Percentiles rank a stretch among this genome's conserved stretches.
These are phyloP conservation scores for Cercospora sp. DNA, from an alignment of 2,329 filamentous ascomycete species.

Conservation along the genomic window DNA sequence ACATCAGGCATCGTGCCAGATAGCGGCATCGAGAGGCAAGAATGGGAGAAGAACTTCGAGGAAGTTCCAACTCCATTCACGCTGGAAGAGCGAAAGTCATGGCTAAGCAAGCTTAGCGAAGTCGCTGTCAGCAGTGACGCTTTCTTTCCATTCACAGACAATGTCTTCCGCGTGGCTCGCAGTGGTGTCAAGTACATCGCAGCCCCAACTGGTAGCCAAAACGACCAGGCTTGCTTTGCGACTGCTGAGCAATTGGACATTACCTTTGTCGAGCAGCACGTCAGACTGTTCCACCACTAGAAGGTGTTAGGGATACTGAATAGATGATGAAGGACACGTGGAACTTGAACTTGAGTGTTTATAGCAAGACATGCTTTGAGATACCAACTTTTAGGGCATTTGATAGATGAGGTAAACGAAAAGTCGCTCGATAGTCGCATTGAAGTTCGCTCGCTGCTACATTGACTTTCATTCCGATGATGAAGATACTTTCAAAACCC, in stretches of 20 bases:
- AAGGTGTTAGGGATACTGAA: not conserved
- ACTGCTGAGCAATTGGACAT: slow-evolving; percentile 90
- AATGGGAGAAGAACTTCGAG: slow-evolving; percentile 87
- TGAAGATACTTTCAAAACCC: not conserved
- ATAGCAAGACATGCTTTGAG: slow-evolving; percentile 12
- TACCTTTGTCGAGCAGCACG: slow-evolving; percentile 92
- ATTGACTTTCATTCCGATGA: not conserved
- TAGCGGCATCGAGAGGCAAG: slow-evolving; percentile 76
- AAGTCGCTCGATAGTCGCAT: not conserved
- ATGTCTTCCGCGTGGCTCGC: slow-evolving; percentile 85
- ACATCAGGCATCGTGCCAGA: slow-evolving; percentile 87
- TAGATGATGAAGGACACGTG: not conserved
- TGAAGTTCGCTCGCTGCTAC: not conserved
- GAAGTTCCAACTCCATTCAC: slow-evolving; percentile 83
- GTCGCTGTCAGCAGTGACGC: slow-evolving; percentile 92
- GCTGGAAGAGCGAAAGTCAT: slow-evolving; percentile 77
- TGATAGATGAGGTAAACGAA: not conserved
- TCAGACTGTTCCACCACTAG: slow-evolving; percentile 92
- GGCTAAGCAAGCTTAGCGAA: slow-evolving; percentile 76
- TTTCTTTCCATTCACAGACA: slow-evolving; percentile 99
- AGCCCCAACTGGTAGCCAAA: slow-evolving; percentile 86
- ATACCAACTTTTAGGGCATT: slow-evolving; percentile 11
- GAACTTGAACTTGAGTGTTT: slow-evolving; percentile 6
- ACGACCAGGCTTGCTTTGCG: slow-evolving; percentile 77
- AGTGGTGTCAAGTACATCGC: slow-evolving; percentile 96